phyloP scores from a whole-genome alignment of 495 filamentous ascomycete genomes.

The Gamarada debralockiae region DNA sequence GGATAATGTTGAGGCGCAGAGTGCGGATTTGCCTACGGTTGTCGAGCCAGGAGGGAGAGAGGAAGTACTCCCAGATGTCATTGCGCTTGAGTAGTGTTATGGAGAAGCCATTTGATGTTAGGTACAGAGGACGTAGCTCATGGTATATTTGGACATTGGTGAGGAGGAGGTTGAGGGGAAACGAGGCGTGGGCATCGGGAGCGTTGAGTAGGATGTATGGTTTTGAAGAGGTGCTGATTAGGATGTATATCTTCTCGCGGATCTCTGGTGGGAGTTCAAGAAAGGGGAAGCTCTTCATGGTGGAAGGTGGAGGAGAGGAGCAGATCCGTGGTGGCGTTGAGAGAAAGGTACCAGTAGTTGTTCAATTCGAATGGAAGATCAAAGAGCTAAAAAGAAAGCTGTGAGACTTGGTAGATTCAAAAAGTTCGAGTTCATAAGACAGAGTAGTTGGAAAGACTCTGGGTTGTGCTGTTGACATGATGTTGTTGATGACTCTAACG shows the following conservation, averaged over 20 bases:
- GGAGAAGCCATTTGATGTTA: slow-evolving; percentile 16
- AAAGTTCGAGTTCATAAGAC: too few relatives aligned
- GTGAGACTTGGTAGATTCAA: too few relatives aligned
- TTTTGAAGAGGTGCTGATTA: neutral
- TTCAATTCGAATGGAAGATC: too few relatives aligned
- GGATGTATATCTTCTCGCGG: slow-evolving; percentile 19
- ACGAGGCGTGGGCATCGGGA: neutral
- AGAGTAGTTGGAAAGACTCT: too few relatives aligned
- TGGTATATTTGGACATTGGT: slow-evolving; percentile 22
- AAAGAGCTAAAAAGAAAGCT: too few relatives aligned
- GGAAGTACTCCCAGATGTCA: slow-evolving; percentile 5
- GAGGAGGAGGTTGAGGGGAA: slow-evolving; percentile 15
- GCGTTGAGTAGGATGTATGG: slow-evolving; percentile 1
- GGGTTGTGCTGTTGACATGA: neutral
- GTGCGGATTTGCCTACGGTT: slow-evolving; percentile 8
- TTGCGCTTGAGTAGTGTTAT: slow-evolving; percentile 14
- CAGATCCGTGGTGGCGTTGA: neutral
- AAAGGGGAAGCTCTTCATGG: slow-evolving; percentile 17
- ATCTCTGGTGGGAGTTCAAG: slow-evolving; percentile 25
- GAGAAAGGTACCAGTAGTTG: too few relatives aligned
- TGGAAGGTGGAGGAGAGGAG: neutral
- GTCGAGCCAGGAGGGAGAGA: slow-evolving; percentile 7
- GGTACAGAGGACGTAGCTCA: slow-evolving; percentile 20
- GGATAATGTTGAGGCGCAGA: slow-evolving; percentile 3
- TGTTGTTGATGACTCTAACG: neutral